Evolutionary conservation across 345 rosid species (phyloP).

Genomic region (Leavenworthia alabamica): DNA sequence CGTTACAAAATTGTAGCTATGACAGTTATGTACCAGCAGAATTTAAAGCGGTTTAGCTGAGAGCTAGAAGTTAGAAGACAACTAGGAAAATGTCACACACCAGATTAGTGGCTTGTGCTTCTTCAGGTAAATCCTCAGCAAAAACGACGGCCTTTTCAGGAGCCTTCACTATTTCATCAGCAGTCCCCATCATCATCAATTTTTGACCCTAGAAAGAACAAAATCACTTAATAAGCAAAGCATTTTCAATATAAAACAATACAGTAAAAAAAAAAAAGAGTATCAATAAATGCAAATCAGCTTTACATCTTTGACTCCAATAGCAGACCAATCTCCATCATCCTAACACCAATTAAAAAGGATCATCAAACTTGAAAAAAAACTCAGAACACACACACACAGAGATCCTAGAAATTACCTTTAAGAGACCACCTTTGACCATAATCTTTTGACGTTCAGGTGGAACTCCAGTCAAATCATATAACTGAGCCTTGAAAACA

Average conservation of each 20-base stretch:
- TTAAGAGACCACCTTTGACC: slow-evolving; percentile 92
- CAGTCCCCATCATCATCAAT: slow-evolving; percentile 99
- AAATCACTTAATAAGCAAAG: slow-evolving; percentile 6
- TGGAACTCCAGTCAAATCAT: slow-evolving; percentile 86
- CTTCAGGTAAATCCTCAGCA: slow-evolving; percentile 95
- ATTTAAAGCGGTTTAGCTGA: neutral
- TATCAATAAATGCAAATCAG: neutral
- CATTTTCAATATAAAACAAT: neutral
- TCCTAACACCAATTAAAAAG: slow-evolving; percentile 51
- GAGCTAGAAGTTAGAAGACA: neutral
- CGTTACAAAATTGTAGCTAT: neutral
- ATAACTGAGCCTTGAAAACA: slow-evolving; percentile 87
- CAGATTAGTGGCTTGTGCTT: slow-evolving; percentile 69
- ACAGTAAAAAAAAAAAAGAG: neutral
- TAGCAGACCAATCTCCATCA: slow-evolving; percentile 78
- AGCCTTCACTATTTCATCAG: slow-evolving; percentile 89
- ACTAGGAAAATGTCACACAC: slow-evolving; percentile 23
- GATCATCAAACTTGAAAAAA: no score
- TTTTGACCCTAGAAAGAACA: slow-evolving; percentile 65
- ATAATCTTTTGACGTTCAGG: slow-evolving; percentile 97
- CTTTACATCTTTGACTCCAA: slow-evolving; percentile 74
- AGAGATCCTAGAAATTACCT: slow-evolving; percentile 39
- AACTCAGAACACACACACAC: no score
- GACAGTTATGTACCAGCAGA: neutral
- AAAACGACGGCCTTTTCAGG: slow-evolving; percentile 93